A percentile compares a stretch with the other conserved stretches of the same genome.
Evolutionary conservation across 108 stramenopile species (phyloP).

Genomic region (Parmales sp.): DNA sequence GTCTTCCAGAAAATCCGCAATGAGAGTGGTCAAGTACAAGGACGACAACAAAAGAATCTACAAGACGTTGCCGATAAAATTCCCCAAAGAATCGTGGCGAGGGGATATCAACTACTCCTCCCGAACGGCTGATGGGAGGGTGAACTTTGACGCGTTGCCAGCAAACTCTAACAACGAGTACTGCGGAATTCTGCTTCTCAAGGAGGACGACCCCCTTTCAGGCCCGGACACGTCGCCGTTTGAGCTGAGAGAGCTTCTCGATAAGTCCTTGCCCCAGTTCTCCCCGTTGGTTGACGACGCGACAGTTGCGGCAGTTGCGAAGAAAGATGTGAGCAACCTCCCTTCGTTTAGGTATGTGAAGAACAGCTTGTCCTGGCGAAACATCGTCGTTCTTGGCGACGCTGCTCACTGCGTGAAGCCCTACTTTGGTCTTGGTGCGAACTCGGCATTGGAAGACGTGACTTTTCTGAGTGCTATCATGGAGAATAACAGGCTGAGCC

Average conservation of each 20-base stretch:
- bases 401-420: constrained; percentile 81
- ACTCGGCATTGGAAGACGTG: constrained; percentile 87
- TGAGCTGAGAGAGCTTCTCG: constrained; percentile 41
- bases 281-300: constrained; percentile 51
- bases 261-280: constrained; percentile 68
- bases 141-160: constrained; percentile 73
- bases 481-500: neutral
- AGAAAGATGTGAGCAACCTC: constrained; percentile 52
- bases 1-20: neutral
- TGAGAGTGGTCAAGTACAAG: constrained; percentile 2
- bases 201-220: constrained; percentile 54
- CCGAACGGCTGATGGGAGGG: constrained; percentile 45
- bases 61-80: constrained; percentile 68
- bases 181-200: constrained; percentile 67
- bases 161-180: constrained; percentile 53
- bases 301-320: constrained; percentile 44
- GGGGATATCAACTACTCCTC: constrained; percentile 70
- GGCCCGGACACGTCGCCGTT: constrained; percentile 36
- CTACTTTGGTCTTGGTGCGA: constrained; percentile 85
- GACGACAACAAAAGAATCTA: constrained; percentile 44
- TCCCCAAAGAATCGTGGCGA: constrained; percentile 46
- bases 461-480: neutral
- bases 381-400: constrained; percentile 64
- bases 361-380: constrained; percentile 58
- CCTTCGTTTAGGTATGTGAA: constrained; percentile 72